Evolutionary conservation across 192 early-diverging fungal species (phyloP).

Genomic region (Entrophospora sp.): DNA sequence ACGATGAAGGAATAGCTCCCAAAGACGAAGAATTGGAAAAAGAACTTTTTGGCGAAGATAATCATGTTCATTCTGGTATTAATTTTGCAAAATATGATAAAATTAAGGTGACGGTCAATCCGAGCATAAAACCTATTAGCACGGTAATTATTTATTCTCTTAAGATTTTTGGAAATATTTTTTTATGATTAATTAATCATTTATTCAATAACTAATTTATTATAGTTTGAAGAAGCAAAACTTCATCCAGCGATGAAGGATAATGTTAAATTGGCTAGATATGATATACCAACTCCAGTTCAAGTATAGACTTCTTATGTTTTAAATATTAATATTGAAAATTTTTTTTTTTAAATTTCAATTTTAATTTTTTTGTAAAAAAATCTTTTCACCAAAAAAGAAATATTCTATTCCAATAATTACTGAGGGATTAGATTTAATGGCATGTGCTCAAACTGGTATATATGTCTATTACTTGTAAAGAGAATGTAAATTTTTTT

Average conservation of each 20-base stretch:
- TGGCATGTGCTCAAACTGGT: slow-evolving; percentile 85
- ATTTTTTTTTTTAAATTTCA: too few species aligned
- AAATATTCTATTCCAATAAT: slow-evolving; percentile 54
- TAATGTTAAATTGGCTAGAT: slow-evolving; percentile 57
- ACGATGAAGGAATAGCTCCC: slow-evolving; percentile 48
- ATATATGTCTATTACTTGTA: slow-evolving; percentile 5
- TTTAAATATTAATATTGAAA: too few species aligned
- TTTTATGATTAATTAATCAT: too few species aligned
- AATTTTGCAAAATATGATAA: slow-evolving; percentile 72
- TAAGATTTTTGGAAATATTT: too few species aligned
- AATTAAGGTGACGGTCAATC: slow-evolving; percentile 57
- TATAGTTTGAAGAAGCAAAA: slow-evolving; percentile 58
- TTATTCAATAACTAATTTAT: too few species aligned
- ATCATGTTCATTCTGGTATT: slow-evolving; percentile 61
- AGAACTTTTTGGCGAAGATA: slow-evolving; percentile 49
- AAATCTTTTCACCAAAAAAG: slow-evolving; percentile 19
- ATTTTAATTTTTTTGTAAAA: not conserved
- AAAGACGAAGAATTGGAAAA: slow-evolving; percentile 50
- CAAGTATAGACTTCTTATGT: too few species aligned
- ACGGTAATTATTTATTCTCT: slow-evolving; percentile 30
- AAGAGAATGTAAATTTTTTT: too few species aligned
- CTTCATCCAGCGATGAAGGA: slow-evolving; percentile 54
- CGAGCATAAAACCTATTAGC: slow-evolving; percentile 39
- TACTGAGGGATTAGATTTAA: slow-evolving; percentile 57
- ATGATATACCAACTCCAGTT: slow-evolving; percentile 65